These are phyloP conservation scores for Aquilaria yunnanensis DNA, from an alignment of 345 rosid genomes.

Conservation along the genomic window DNA sequence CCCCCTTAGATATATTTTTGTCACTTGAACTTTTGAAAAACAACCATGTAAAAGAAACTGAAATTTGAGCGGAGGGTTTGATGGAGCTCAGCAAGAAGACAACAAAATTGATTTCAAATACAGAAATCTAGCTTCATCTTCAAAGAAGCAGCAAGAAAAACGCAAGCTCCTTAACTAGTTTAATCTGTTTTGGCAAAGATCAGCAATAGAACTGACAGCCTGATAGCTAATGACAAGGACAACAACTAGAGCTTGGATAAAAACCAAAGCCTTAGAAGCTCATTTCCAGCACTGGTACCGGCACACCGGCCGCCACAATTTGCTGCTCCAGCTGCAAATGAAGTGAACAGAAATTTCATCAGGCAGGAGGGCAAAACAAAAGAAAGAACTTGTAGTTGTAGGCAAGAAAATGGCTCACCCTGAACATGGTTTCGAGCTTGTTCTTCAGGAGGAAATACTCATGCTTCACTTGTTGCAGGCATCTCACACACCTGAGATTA, in stretches of 20 bases:
- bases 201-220: constrained; percentile 6
- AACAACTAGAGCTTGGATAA: not conserved
- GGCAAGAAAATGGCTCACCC: constrained; percentile 31
- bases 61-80: too few relatives aligned
- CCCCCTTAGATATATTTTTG: too few relatives aligned
- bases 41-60: too few relatives aligned
- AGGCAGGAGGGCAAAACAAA: not conserved
- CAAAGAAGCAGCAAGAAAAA: constrained; percentile 18
- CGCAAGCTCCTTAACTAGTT: constrained; percentile 11
- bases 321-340: constrained; percentile 95
- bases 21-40: too few relatives aligned
- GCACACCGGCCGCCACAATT: constrained; percentile 82
- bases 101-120: too few relatives aligned
- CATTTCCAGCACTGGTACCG: constrained; percentile 48
- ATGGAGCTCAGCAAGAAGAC: too few relatives aligned
- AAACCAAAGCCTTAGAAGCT: constrained; percentile 29
- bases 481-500: constrained; percentile 60
- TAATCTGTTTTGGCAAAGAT: too few relatives aligned
- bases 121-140: constrained; percentile 5
- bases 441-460: constrained; percentile 65
- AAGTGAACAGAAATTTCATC: constrained; percentile 9
- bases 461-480: constrained; percentile 81
- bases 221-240: not conserved
- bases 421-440: constrained; percentile 74
- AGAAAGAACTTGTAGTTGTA: not conserved